Evolutionary conservation across 106 monocot species (phyloP).

Genomic region (Acanthochlamys bracteata): DNA sequence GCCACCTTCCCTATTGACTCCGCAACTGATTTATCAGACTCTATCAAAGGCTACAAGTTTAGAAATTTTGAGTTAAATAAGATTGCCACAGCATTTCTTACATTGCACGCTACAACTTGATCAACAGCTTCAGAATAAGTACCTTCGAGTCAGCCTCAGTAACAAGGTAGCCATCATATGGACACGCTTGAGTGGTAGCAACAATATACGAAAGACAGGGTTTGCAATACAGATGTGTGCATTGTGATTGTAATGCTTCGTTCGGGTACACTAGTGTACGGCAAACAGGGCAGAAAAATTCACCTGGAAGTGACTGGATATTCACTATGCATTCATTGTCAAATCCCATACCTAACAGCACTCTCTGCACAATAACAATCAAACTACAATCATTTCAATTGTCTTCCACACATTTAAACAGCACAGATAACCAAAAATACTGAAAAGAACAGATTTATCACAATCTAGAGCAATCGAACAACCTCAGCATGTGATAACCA

Average conservation of each 20-base stretch:
- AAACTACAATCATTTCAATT: no score
- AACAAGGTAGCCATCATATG: constrained; percentile 94
- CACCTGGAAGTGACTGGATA: constrained; percentile 88
- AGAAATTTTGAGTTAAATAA: not conserved
- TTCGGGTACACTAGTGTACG: constrained; percentile 77
- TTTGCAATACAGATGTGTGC: constrained; percentile 95
- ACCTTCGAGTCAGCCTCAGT: constrained; percentile 95
- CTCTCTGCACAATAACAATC: no score
- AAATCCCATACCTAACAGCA: no score
- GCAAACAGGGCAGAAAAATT: constrained; percentile 99
- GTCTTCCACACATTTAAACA: no score
- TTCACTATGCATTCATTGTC: constrained; percentile 90
- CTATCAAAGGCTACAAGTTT: constrained; percentile 56
- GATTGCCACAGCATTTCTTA: no score
- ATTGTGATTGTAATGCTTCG: constrained; percentile 84
- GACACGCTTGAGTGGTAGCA: constrained; percentile 80
- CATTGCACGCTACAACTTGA: no score
- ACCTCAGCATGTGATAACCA: no score
- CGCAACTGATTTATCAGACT: constrained; percentile 62
- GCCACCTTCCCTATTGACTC: constrained; percentile 70
- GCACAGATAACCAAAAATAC: no score
- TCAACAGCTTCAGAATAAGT: not conserved
- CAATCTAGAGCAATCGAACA: no score
- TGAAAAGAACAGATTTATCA: no score
- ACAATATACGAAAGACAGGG: constrained; percentile 86